Base-by-base conservation (phyloP, 2,329 filamentous ascomycete species). In the Aspergillus intermedius region DNA sequence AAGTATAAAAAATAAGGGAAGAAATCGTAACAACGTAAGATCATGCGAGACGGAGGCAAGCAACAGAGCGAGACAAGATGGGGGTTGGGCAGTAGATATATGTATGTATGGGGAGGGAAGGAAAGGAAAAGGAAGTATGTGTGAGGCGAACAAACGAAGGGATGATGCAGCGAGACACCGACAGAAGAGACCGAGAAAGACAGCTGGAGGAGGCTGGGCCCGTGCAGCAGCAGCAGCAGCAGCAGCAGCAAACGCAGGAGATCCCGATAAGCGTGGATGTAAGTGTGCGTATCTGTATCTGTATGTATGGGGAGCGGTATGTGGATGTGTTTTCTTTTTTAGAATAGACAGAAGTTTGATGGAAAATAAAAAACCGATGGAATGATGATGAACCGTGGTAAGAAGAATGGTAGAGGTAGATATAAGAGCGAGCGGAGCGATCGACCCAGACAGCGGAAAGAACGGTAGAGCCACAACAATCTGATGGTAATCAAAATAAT, bases 1-100 rank as follows among this genome's bases (percentile, higher is more conserved):
- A 47, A 47, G 35, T 48, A 44, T 32, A 40, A 30, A 40, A 47
- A 13, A 19, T 10, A 40, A 40, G 17, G 37, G 17, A 40, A 13
- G 17, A 40, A 19, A 37, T 37, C 34, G 34, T 37, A 17, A 21
- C 17, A 21, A 19, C 34, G 34, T 37, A 7, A 37, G 17, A 37
- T 37, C 37, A 40, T 21, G 37, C 8, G 19, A 40, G 17, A 30
- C 25, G 25, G 25, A 30, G 25, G 15, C 15, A 21, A 40, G 37
- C 37, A 40, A 40, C n/a, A 40, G 37, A 40, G 10, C 15, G 37
- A 37, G 34, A 37, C 34, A 37, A 15, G 34, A 37, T n/a, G 17
- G 17, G 34, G 17, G 34, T n/a, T 19, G 17, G 13, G 34, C n/a
- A 37, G 17, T 30, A 30, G 25, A 30, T 30, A 30, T 30, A 30